These are phyloP conservation scores for Penicillium salamii DNA, from an alignment of 495 filamentous ascomycete genomes.

Conservation along the genomic window DNA sequence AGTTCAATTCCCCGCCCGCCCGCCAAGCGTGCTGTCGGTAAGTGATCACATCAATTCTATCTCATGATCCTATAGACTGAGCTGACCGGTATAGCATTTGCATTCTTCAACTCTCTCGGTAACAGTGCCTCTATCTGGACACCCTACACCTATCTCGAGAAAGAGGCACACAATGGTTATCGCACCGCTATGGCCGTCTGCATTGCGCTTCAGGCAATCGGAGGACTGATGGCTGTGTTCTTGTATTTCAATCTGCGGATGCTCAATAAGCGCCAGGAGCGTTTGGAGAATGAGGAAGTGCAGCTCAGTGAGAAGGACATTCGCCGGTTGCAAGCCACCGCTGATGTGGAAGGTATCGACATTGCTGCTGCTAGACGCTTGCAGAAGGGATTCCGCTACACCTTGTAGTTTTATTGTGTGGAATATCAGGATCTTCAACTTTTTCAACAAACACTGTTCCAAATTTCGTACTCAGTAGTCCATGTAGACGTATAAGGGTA, in stretches of 20 bases:
- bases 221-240: conserved; percentile 32
- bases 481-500: too few relatives aligned
- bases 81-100: conserved; percentile 33
- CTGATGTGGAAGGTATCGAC: conserved; percentile 48
- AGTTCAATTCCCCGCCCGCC: conserved; percentile 51
- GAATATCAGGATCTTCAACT: background rate
- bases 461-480: too few relatives aligned
- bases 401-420: conserved; percentile 17
- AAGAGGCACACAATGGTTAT: conserved; percentile 37
- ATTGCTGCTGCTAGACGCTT: conserved; percentile 41
- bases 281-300: conserved; percentile 42
- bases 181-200: conserved; percentile 43
- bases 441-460: too few relatives aligned
- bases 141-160: conserved; percentile 46
- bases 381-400: conserved; percentile 51
- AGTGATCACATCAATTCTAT: background rate
- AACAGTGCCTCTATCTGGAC: conserved; percentile 57
- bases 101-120: conserved; percentile 53
- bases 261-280: conserved; percentile 46
- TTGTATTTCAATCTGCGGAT: conserved; percentile 42
- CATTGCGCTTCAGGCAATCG: conserved; percentile 45
- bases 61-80: too few relatives aligned
- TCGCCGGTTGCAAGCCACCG: conserved; percentile 41
- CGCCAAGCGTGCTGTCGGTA: conserved; percentile 48
- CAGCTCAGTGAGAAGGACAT: conserved; percentile 41